Percentiles rank a stretch among this genome's conserved stretches.
phyloP scores from a whole-genome alignment of 2,329 filamentous ascomycete genomes.

The Nemania serpens region DNA sequence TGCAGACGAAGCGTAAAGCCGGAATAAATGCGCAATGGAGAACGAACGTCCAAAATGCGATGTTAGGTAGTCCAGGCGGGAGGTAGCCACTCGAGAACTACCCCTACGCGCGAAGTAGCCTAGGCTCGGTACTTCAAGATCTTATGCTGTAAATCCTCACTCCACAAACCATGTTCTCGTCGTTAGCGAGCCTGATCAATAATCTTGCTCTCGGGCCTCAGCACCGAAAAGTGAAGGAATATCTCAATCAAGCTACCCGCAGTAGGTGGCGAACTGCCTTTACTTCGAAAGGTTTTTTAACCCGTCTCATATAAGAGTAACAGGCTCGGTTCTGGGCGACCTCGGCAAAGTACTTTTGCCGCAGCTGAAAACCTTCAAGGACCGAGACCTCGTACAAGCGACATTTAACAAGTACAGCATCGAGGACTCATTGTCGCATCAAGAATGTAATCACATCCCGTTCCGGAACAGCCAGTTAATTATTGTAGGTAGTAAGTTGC shows the following conservation, averaged over 20 bases:
- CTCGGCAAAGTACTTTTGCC: neutral
- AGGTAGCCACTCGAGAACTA: too few species aligned
- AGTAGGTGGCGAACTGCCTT: slow-evolving; percentile 1
- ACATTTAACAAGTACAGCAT: slow-evolving; percentile 14
- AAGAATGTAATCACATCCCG: neutral
- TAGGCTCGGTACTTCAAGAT: too few species aligned
- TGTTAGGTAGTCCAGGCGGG: too few species aligned
- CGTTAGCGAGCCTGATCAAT: neutral
- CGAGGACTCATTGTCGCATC: neutral
- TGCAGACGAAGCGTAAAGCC: too few species aligned
- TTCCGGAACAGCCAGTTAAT: neutral
- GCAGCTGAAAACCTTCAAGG: neutral
- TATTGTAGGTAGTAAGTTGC: neutral
- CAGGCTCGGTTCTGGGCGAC: slow-evolving; percentile 1
- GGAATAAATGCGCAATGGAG: too few species aligned
- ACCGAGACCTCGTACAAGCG: neutral
- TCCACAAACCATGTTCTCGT: neutral
- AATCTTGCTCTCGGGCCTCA: slow-evolving; percentile 1
- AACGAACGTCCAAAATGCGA: too few species aligned
- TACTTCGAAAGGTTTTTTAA: neutral
- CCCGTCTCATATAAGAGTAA: neutral
- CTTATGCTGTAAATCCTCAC: too few species aligned
- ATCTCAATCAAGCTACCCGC: slow-evolving; percentile 7
- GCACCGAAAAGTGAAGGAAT: slow-evolving; percentile 9
- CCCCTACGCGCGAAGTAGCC: too few species aligned